Percentiles rank a stretch among this genome's conserved stretches.
Conservation (phyloP, 192 early-diverging fungal genomes). For the Coemansia sp. region DNA sequence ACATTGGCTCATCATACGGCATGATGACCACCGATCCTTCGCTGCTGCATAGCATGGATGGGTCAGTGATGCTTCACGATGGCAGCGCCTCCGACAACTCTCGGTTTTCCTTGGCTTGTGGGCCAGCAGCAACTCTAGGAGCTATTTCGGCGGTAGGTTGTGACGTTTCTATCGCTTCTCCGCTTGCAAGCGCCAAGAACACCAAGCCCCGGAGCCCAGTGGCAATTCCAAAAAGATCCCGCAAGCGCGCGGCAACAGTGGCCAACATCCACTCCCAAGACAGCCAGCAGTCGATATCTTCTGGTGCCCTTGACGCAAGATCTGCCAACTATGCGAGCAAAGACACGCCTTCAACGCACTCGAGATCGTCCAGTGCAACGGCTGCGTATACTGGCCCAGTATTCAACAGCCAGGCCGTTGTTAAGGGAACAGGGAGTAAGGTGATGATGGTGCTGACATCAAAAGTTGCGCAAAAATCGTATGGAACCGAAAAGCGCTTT, state of each 20-base stretch:
- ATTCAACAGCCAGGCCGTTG: conserved; percentile 54
- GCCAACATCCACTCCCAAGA: conserved; percentile 27
- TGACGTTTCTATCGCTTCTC: neutral
- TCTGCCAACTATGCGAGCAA: conserved; percentile 8
- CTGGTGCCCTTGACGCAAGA: conserved; percentile 6
- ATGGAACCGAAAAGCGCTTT: conserved; percentile 92
- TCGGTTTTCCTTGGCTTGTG: conserved; percentile 19
- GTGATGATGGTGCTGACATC: conserved; percentile 76
- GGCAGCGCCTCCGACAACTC: conserved; percentile 11
- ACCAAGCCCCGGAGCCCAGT: conserved; percentile 21
- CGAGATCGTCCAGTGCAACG: conserved; percentile 5
- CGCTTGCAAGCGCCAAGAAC: neutral
- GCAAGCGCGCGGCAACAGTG: conserved; percentile 51
- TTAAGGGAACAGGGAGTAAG: conserved; percentile 52
- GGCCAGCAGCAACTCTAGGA: conserved; percentile 2
- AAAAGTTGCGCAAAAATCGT: conserved; percentile 91
- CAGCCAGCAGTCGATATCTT: conserved; percentile 12
- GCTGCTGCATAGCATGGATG: conserved; percentile 13
- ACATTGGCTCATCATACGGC: conserved; percentile 7
- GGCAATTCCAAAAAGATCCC: conserved; percentile 21
- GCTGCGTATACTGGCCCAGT: conserved; percentile 21
- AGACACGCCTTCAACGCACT: neutral
- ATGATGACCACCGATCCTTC: conserved; percentile 25
- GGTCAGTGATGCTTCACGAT: conserved; percentile 9
- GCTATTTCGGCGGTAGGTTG: neutral